Evolutionary conservation across 2,329 filamentous ascomycete species (phyloP).

Genomic region (Apiospora arundinis): DNA sequence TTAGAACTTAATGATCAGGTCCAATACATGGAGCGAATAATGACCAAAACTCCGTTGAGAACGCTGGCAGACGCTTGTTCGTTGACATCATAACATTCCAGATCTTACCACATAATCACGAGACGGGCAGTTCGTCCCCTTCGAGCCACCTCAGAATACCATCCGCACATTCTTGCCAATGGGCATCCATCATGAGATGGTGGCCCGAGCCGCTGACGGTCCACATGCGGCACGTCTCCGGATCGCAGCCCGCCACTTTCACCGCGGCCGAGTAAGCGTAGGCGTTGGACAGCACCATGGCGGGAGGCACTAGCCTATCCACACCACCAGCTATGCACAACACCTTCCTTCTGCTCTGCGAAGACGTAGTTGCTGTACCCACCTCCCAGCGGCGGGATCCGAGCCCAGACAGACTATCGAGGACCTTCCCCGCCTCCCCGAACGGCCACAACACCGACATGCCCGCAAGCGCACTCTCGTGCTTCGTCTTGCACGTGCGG

Average conservation of each 20-base stretch:
- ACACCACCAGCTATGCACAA: conserved; percentile 22
- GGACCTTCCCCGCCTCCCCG: conserved; percentile 22
- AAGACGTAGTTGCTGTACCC: neutral
- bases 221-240: conserved; percentile 20
- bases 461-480: conserved; percentile 23
- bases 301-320: conserved; percentile 24
- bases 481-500: conserved; percentile 19
- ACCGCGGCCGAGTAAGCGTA: conserved; percentile 15
- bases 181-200: conserved; percentile 28
- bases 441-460: conserved; percentile 22
- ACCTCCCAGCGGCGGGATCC: neutral
- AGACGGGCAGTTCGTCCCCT: neutral
- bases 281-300: conserved; percentile 23
- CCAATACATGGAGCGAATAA: neutral
- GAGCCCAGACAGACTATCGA: conserved; percentile 18
- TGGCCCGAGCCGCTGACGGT: conserved; percentile 19
- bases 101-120: neutral
- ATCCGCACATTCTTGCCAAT: conserved; percentile 26
- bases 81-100: neutral
- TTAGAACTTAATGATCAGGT: neutral
- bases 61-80: neutral
- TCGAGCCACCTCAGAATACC: conserved; percentile 22
- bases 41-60: neutral
- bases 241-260: neutral
- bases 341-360: conserved; percentile 3